phyloP scores from a whole-genome alignment of 495 filamentous ascomycete species.

The Penicillium paradoxum region DNA sequence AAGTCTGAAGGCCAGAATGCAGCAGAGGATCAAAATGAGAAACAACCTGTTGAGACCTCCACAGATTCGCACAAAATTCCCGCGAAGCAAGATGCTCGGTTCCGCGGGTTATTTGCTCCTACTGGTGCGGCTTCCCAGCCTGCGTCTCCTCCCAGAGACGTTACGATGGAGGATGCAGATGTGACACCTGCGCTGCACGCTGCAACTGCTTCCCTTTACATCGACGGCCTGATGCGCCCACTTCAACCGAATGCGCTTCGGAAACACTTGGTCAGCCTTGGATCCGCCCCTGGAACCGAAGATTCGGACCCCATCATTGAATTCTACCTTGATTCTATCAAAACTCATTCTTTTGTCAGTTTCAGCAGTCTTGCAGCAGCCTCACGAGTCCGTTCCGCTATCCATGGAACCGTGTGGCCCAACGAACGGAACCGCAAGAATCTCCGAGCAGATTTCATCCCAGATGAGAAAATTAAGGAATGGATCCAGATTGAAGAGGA shows the following conservation, averaged over 20 bases:
- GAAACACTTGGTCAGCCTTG: constrained; percentile 62
- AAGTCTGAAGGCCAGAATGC: constrained; percentile 6
- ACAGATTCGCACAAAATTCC: neutral
- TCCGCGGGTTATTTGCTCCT: constrained; percentile 50
- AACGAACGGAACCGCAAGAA: constrained; percentile 78
- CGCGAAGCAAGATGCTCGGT: constrained; percentile 42
- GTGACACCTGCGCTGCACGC: constrained; percentile 71
- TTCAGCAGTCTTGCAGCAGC: constrained; percentile 67
- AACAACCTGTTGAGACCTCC: neutral
- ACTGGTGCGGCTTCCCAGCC: constrained; percentile 16
- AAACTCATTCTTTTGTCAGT: constrained; percentile 77
- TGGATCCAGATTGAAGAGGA: constrained; percentile 71
- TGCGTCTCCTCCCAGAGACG: constrained; percentile 21
- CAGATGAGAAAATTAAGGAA: constrained; percentile 61
- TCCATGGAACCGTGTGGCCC: constrained; percentile 82
- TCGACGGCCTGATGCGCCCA: constrained; percentile 86
- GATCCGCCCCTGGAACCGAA: constrained; percentile 49
- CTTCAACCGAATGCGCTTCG: constrained; percentile 60
- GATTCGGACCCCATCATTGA: constrained; percentile 53
- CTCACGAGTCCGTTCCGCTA: constrained; percentile 65
- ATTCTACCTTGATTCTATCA: constrained; percentile 79
- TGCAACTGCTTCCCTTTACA: constrained; percentile 82
- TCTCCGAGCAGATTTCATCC: constrained; percentile 88
- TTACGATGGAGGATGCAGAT: constrained; percentile 39
- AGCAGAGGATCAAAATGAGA: constrained; percentile 11